Conservation (phyloP, 2,329 filamentous ascomycete genomes). For the Fusarium aywerte region DNA sequence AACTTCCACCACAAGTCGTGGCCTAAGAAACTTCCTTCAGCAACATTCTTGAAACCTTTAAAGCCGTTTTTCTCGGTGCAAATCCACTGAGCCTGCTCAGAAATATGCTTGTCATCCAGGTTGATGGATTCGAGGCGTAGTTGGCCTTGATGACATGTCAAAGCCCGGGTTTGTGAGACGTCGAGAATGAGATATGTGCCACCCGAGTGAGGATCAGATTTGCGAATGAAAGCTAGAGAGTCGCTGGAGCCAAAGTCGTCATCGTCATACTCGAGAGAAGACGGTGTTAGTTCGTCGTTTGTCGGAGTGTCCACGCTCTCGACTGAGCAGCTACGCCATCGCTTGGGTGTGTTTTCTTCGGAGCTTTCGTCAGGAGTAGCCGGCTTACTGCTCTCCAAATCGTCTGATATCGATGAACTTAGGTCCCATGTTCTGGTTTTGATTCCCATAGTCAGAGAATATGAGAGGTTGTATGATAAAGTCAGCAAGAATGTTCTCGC, state of each 20-base stretch:
- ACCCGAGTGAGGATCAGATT: not conserved
- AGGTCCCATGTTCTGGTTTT: not conserved
- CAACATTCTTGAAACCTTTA: slow-evolving; percentile 1
- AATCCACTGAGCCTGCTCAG: not conserved
- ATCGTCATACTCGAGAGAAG: not conserved
- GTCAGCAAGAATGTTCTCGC: not conserved
- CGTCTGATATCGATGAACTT: not conserved
- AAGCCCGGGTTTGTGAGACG: not conserved
- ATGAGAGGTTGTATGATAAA: not conserved
- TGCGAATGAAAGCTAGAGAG: not conserved
- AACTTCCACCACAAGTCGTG: slow-evolving; percentile 10
- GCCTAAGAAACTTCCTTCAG: not conserved
- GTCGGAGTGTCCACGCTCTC: not conserved
- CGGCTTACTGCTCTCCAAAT: not conserved
- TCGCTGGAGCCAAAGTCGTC: not conserved
- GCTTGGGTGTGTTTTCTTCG: not conserved
- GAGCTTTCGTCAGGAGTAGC: not conserved
- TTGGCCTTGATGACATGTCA: slow-evolving; percentile 3
- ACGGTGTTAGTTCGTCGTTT: not conserved
- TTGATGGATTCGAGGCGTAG: not conserved
- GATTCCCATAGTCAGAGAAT: not conserved
- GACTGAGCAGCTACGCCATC: not conserved
- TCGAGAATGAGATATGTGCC: slow-evolving; percentile 1
- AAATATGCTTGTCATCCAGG: not conserved
- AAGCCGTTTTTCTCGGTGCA: slow-evolving; percentile 1